These are phyloP conservation scores for Cryphonectria carpinicola DNA, from an alignment of 2,329 filamentous ascomycete species.

Conservation along the genomic window DNA sequence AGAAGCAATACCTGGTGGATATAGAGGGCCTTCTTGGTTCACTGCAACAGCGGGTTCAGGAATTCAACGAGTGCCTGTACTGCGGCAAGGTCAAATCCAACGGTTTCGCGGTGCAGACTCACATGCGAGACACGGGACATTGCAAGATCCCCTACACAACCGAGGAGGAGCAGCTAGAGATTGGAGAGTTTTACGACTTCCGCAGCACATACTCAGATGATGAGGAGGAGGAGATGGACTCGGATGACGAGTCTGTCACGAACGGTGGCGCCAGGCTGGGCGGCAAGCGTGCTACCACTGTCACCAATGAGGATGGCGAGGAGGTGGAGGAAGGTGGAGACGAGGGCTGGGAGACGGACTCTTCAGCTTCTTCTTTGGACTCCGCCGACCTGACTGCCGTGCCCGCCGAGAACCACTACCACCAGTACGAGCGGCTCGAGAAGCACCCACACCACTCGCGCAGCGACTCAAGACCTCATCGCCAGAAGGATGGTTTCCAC, in stretches of 20 bases:
- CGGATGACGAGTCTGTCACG: conserved; percentile 52
- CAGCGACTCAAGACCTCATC: conserved; percentile 71
- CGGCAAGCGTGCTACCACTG: conserved; percentile 57
- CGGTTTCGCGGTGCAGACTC: conserved; percentile 82
- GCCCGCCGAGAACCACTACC: conserved; percentile 71
- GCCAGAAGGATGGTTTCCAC: conserved; percentile 77
- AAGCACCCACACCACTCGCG: conserved; percentile 78
- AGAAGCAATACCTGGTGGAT: conserved; percentile 81
- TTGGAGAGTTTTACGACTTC: conserved; percentile 98
- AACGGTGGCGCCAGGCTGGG: conserved; percentile 72
- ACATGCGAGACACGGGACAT: conserved; percentile 96
- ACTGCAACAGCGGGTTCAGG: conserved; percentile 77
- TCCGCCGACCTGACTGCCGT: conserved; percentile 82
- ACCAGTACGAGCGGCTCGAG: conserved; percentile 73
- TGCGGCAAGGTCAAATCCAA: conserved; percentile 84
- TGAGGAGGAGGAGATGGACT: conserved; percentile 67
- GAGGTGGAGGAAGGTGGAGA: conserved; percentile 60
- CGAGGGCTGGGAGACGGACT: conserved; percentile 95
- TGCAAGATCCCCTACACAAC: conserved; percentile 94
- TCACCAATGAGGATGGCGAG: conserved; percentile 53
- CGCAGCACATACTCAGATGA: conserved; percentile 90
- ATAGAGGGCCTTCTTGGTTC: conserved; percentile 79
- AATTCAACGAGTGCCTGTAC: conserved; percentile 82
- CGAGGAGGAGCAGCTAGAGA: conserved; percentile 88
- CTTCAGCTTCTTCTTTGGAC: conserved; percentile 83